Percentiles rank a stretch among this genome's conserved stretches.
These are phyloP conservation scores for Paragyromitra xinjiangensis DNA, from an alignment of 495 filamentous ascomycete species.

Conservation along the genomic window DNA sequence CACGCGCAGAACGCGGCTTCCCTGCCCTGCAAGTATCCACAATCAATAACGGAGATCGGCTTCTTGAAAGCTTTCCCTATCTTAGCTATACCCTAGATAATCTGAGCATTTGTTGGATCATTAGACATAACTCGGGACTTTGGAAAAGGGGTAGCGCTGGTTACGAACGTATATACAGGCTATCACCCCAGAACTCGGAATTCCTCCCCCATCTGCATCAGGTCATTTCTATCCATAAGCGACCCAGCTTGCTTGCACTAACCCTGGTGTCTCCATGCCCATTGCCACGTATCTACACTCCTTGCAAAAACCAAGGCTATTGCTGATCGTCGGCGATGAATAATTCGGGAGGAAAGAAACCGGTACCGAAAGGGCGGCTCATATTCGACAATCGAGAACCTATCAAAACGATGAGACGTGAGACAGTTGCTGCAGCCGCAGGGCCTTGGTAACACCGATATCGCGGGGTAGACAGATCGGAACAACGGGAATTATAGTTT, in stretches of 20 bases:
- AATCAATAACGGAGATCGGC: not conserved
- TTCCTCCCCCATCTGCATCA: not conserved
- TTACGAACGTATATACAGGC: not conserved
- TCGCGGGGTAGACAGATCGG: constrained; percentile 14
- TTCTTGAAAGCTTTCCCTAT: constrained; percentile 3
- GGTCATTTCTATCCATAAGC: not conserved
- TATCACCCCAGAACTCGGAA: not conserved
- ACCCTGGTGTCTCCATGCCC: not conserved
- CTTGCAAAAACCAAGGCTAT: not conserved
- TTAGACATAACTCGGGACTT: not conserved
- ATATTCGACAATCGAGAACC: not conserved
- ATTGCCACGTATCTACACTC: constrained; percentile 2
- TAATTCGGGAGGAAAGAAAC: not conserved
- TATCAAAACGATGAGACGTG: not conserved
- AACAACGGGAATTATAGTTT: not conserved
- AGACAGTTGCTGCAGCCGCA: not conserved
- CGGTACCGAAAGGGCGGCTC: constrained; percentile 1
- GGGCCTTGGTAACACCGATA: not conserved
- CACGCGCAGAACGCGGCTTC: constrained; percentile 3
- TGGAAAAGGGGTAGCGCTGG: not conserved
- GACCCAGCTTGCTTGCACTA: not conserved
- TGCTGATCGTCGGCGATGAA: not conserved
- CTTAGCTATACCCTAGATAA: not conserved
- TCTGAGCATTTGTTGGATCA: not conserved
- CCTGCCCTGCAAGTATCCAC: not conserved